Base-by-base conservation (phyloP, 768 basidiomycete genomes). In the Dentipellis sp. region DNA sequence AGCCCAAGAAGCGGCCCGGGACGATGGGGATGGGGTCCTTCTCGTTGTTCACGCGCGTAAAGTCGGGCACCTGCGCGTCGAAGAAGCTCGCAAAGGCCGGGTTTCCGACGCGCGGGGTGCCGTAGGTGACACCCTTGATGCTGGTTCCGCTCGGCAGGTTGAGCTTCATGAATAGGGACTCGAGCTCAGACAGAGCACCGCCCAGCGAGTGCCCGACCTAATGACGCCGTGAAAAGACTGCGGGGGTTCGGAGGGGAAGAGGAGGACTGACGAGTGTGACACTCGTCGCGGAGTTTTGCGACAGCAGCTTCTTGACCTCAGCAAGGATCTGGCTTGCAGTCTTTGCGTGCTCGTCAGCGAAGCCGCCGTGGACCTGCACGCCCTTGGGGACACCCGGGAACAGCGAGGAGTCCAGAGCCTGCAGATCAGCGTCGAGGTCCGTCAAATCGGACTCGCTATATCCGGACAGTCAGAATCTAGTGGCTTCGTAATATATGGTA, bases 181-280 rank as follows among this genome's bases (percentile, higher is more conserved):
- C 61, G 29, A 62, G 53, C 40, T 62, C 61, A 11, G 61, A 50
- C 8, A 62, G 52, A 9, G 56, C 61, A 6, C 59, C 61, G 34
- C 61, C 61, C n/a, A 61, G 47, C 10, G 59, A 60, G 49, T 60
- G 59, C 22, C 59, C 59, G n/a, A 52, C 29, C 59, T 60, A 19
- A 14, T 29, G 22, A 10, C 16, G 4, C 4, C 37, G 17, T n/a
- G 6, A 48, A 9, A 38, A 8, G n/a, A 19, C 29, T 19, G 38
- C 22, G 4, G 21, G 36, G 16, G 29, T 0, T 23, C 34, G 4
- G 36, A 46, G 6, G 29, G 29, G 29, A 29, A 39, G 21, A 7
- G 10, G 21, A 3, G 3, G n/a, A 52, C 59, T 34, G 35, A 62
- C 61, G 16, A 62, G 10, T 6, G 51, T 36, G 21, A 62, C 61